phyloP scores from a whole-genome alignment of 345 rosid genomes.

The Dovyalis caffra region DNA sequence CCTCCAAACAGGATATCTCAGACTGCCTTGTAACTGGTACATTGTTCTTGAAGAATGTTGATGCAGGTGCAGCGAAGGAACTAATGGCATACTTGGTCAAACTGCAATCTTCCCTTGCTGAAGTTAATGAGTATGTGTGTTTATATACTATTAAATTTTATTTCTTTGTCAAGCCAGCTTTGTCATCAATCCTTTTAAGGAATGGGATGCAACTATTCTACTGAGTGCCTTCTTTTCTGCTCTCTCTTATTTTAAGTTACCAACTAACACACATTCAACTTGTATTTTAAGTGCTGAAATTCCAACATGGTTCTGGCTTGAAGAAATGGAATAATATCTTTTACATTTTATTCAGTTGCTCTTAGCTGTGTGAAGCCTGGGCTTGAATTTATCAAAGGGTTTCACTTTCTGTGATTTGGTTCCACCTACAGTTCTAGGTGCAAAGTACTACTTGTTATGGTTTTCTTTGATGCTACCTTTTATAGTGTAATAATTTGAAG shows the following conservation, averaged over 20 bases:
- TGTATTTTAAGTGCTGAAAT: not conserved
- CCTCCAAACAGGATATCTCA: not conserved
- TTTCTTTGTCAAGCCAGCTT: constrained; percentile 2
- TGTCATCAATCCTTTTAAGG: not conserved
- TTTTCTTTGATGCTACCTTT: too few relatives aligned
- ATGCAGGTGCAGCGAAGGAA: constrained; percentile 86
- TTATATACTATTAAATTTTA: constrained; percentile 1
- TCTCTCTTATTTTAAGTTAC: not conserved
- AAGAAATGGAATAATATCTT: not conserved
- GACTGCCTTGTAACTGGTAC: constrained; percentile 22
- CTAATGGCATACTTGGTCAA: constrained; percentile 83
- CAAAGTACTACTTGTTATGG: not conserved
- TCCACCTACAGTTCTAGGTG: not conserved
- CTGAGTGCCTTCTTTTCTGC: not conserved
- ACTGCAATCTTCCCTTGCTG: constrained; percentile 70
- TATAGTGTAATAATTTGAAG: too few relatives aligned
- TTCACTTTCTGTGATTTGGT: not conserved
- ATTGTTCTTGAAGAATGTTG: constrained; percentile 71
- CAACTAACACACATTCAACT: not conserved
- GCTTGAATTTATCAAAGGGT: not conserved
- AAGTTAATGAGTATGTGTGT: constrained; percentile 68
- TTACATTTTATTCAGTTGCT: not conserved
- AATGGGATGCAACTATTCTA: not conserved
- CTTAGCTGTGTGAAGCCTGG: not conserved
- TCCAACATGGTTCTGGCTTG: not conserved